Evolutionary conservation across 2,329 filamentous ascomycete species (phyloP).

Genomic region (Apiospora sp.): DNA sequence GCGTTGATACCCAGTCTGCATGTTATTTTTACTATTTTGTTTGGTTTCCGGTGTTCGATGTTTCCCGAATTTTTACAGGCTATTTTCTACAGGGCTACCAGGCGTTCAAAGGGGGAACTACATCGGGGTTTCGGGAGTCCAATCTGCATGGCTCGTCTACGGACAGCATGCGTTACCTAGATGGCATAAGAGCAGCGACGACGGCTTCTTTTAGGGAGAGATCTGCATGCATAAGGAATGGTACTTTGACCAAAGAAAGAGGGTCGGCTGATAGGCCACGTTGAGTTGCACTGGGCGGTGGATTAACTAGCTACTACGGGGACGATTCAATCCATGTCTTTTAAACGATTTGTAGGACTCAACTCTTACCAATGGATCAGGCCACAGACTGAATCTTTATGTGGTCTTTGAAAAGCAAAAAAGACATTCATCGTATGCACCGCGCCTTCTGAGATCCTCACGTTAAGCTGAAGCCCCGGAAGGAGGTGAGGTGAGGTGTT

Average conservation of each 20-base stretch:
- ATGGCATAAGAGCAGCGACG: constrained; percentile 13
- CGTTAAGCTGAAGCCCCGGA: not conserved
- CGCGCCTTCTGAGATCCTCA: not conserved
- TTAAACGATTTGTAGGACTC: not conserved
- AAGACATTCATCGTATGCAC: not conserved
- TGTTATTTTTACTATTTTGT: not conserved
- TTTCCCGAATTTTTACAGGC: not conserved
- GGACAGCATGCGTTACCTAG: constrained; percentile 4
- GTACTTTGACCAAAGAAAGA: not conserved
- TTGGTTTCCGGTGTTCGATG: not conserved
- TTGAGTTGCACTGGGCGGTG: not conserved
- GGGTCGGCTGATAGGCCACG: not conserved
- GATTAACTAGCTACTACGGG: not conserved
- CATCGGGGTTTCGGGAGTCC: not conserved
- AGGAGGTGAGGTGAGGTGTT: not conserved
- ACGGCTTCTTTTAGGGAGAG: constrained; percentile 6
- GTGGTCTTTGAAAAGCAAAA: not conserved
- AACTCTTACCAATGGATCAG: not conserved
- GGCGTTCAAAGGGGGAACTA: not conserved
- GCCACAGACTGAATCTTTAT: not conserved
- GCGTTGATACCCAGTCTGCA: constrained; percentile 23
- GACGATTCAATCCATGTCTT: not conserved
- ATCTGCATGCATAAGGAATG: not conserved
- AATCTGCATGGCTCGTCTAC: not conserved
- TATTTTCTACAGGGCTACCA: not conserved